Evolutionary conservation across 1,284 basidiomycete genomes (phyloP), one percentile per base, ranked within the genome.

Genomic region (Ustilago curta): DNA sequence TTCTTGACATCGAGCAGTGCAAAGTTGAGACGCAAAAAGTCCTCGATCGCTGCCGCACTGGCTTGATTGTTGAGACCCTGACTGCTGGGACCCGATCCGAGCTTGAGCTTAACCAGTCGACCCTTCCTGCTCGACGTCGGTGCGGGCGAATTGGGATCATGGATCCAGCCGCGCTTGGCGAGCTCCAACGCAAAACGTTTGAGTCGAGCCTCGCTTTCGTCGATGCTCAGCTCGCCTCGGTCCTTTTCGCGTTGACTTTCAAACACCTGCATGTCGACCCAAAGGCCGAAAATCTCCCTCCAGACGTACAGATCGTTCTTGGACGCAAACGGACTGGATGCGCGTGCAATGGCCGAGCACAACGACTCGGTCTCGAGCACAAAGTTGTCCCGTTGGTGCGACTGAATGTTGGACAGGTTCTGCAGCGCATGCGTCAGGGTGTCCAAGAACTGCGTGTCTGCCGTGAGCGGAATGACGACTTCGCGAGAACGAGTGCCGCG

Each of bases 261-360:
- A 78, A 97, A 97, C 7, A 97, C 90, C 80, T 96, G 91, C 1
- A 90, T 87, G 77, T 97, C 94, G 55, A 93, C 88, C 86, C 96
- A 97, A 2, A 96, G 86, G 52, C 91, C 89, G 81, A 98, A 97
- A 35, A 97, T 92, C 85, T 94, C 91, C 32, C 95, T 87, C 95
- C 95, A 97, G 3, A 90, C 89, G 81, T 94, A 95, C n/a, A 98
- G 86, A 80, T 98, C 95, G 23, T 88, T 88, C 76, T 88, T 88
- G 21, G 73, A 52, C 1, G 78, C 75, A 29, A 71, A 79, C 0
- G 83, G 83, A 43, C 75, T 78, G 9, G 83, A 74, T 9, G 80
- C 85, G 14, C 80, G 75, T 8, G 37, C 89, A 82, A 61, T 88
- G 84, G 84, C 90, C 88, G 39, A 80, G 32, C 92, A 90, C 3